Percentiles rank a stretch among this genome's conserved stretches.
Evolutionary conservation across 2,329 filamentous ascomycete genomes (phyloP).

Genomic region (Helotiales sp.): DNA sequence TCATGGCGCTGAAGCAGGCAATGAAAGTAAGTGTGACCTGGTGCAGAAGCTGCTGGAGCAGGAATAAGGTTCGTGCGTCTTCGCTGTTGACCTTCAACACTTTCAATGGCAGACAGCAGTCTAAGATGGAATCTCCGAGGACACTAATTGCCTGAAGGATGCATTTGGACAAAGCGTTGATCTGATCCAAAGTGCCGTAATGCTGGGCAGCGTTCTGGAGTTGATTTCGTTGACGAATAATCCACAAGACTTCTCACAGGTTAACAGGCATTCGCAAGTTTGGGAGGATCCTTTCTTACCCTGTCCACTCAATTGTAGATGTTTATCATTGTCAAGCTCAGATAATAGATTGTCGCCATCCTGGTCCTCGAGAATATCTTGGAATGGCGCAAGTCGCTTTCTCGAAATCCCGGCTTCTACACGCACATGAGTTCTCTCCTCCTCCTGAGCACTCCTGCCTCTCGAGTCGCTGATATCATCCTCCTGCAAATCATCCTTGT

Average conservation of each 20-base stretch:
- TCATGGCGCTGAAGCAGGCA: conserved; percentile 33
- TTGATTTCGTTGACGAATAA: conserved; percentile 21
- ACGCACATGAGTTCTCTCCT: neutral
- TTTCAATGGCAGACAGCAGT: conserved; percentile 29
- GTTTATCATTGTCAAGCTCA: conserved; percentile 13
- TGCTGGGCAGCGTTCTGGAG: conserved; percentile 13
- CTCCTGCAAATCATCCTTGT: neutral
- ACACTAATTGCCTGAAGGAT: conserved; percentile 23
- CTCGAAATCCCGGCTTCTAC: neutral
- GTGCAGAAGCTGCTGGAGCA: conserved; percentile 33
- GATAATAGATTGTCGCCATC: neutral
- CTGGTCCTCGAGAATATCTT: conserved; percentile 7
- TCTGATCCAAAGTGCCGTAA: conserved; percentile 26
- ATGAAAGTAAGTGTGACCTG: conserved; percentile 29
- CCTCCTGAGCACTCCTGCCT: neutral
- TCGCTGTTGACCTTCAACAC: conserved; percentile 20
- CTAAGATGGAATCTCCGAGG: conserved; percentile 25
- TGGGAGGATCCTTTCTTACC: conserved; percentile 18
- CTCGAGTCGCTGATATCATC: neutral
- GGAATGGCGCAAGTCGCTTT: conserved; percentile 15
- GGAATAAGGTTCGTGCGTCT: conserved; percentile 13
- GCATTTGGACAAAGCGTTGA: conserved; percentile 24
- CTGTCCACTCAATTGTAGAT: conserved; percentile 25
- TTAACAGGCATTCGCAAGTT: conserved; percentile 14
- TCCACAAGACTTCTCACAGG: conserved; percentile 20